Percentiles rank a stretch among this genome's conserved stretches.
Conservation (phyloP, 495 filamentous ascomycete species). For the Annulohypoxylon stygium region DNA sequence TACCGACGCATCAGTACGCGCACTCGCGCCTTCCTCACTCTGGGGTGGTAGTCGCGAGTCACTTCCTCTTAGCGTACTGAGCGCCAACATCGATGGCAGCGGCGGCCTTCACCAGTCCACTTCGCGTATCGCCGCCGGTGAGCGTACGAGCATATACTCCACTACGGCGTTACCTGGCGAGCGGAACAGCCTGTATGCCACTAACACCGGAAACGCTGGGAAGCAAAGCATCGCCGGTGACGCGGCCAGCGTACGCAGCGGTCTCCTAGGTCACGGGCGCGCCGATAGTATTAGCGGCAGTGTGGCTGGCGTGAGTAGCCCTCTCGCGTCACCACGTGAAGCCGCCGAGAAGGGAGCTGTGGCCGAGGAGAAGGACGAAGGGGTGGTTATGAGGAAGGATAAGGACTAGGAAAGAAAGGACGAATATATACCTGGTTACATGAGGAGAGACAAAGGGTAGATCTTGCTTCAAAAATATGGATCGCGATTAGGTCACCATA, state of each 20-base stretch:
- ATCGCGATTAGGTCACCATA: neutral
- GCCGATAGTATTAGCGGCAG: conserved; percentile 87
- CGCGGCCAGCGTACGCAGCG: conserved; percentile 82
- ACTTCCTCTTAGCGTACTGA: conserved; percentile 88
- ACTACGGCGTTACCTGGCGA: conserved; percentile 79
- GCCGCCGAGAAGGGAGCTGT: conserved; percentile 50
- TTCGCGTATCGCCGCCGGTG: conserved; percentile 70
- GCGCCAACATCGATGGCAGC: conserved; percentile 72
- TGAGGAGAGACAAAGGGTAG: neutral
- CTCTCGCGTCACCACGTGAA: conserved; percentile 69
- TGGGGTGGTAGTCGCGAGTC: conserved; percentile 92
- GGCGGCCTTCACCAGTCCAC: conserved; percentile 67
- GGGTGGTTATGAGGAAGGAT: conserved; percentile 17
- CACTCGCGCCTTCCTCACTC: conserved; percentile 88
- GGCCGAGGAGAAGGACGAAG: conserved; percentile 50
- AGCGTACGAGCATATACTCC: conserved; percentile 87
- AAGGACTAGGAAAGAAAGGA: conserved; percentile 21
- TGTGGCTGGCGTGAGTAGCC: conserved; percentile 73
- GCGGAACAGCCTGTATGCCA: conserved; percentile 82
- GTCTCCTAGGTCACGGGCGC: conserved; percentile 77
- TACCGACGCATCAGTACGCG: conserved; percentile 95
- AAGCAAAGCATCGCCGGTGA: conserved; percentile 76
- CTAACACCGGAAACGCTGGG: conserved; percentile 61
- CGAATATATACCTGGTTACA: neutral
- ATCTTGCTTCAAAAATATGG: neutral